Evolutionary conservation across 305 asterid genomes (phyloP).

Genomic region (Fraxinus floribunda): DNA sequence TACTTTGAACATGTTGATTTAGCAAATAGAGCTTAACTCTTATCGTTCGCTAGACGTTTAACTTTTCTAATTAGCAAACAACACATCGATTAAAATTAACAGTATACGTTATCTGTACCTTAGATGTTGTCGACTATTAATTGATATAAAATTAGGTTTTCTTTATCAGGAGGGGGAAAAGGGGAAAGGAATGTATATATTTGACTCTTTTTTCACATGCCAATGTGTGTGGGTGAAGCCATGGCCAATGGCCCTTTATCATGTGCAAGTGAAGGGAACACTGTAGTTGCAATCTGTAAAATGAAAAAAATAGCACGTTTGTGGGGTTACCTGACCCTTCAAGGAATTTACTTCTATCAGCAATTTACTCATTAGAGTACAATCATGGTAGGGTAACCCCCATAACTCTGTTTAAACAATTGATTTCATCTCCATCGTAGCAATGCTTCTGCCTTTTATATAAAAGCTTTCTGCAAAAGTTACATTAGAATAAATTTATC

Average conservation of each 20-base stretch:
- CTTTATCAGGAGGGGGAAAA: background rate
- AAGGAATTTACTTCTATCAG: constrained; percentile 19
- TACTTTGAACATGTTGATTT: background rate
- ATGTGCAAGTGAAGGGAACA: constrained; percentile 2
- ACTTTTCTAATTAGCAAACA: background rate
- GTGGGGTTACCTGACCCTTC: constrained; percentile 27
- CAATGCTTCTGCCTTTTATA: background rate
- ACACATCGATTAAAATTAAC: no score
- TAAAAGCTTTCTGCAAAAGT: no score
- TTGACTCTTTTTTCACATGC: constrained; percentile 23
- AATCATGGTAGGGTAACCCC: background rate
- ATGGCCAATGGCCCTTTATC: constrained; percentile 1
- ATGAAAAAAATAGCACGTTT: constrained; percentile 18
- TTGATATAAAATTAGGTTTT: no score
- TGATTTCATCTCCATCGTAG: background rate
- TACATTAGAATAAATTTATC: no score
- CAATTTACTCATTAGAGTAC: background rate
- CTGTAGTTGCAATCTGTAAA: background rate
- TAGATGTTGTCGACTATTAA: no score
- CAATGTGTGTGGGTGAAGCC: constrained; percentile 28
- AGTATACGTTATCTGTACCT: no score
- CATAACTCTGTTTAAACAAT: background rate
- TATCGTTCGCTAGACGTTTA: no score
- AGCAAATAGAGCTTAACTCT: background rate
- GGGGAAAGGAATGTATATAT: background rate